phyloP scores from a whole-genome alignment of 1,284 basidiomycete species.

The Leccinum pallidistipes region DNA sequence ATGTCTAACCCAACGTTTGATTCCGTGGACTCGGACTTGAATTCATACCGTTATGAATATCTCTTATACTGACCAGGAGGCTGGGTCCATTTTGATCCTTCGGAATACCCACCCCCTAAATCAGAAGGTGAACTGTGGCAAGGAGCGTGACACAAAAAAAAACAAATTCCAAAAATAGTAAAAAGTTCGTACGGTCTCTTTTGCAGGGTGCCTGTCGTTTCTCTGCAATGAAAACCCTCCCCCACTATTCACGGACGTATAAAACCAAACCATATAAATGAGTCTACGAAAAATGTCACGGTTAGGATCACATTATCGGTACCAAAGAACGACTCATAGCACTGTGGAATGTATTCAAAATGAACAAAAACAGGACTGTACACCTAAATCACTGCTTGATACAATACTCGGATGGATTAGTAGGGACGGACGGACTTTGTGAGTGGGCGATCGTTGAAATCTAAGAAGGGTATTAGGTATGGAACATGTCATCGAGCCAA shows the following conservation, averaged over 20 bases:
- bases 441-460: constrained; percentile 43
- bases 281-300: constrained; percentile 4
- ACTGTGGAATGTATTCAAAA: constrained; percentile 47
- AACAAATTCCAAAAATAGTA: too few relatives aligned
- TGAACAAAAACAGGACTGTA: constrained; percentile 43
- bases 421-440: constrained; percentile 9
- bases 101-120: too few relatives aligned
- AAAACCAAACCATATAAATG: constrained; percentile 22
- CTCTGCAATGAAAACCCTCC: too few relatives aligned
- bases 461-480: constrained; percentile 24
- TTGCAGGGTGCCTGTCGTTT: too few relatives aligned
- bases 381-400: constrained; percentile 24
- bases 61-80: constrained; percentile 34
- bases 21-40: too few relatives aligned
- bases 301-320: neutral
- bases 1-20: too few relatives aligned
- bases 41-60: too few relatives aligned
- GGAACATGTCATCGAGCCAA: constrained; percentile 40
- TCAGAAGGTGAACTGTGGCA: too few relatives aligned
- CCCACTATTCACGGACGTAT: constrained; percentile 8
- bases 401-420: neutral
- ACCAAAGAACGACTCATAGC: constrained; percentile 20
- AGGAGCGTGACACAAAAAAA: too few relatives aligned
- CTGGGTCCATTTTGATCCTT: constrained; percentile 16
- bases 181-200: too few relatives aligned